These are phyloP conservation scores for Ustilago crameri DNA, from an alignment of 1,284 basidiomycete species.

Conservation along the genomic window DNA sequence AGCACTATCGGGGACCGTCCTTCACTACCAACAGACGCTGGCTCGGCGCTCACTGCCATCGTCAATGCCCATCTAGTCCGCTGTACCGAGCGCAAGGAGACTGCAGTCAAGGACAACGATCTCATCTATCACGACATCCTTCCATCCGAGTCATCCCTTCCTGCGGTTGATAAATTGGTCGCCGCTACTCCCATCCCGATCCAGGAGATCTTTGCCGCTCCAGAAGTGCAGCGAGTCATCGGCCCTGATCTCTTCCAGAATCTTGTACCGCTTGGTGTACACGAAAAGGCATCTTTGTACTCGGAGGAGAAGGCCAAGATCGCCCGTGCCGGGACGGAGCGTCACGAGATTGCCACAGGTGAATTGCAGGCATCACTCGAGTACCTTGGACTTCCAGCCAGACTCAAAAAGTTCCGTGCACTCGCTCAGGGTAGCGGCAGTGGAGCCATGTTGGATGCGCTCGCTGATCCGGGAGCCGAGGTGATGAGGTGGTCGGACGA, in stretches of 20 bases:
- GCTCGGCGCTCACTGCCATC: constrained; percentile 80
- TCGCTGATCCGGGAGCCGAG: constrained; percentile 76
- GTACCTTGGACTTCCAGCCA: constrained; percentile 81
- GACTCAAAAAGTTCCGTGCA: constrained; percentile 79
- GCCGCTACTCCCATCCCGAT: constrained; percentile 86
- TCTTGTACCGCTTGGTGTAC: constrained; percentile 91
- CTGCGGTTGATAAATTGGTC: constrained; percentile 80
- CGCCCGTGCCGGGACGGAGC: constrained; percentile 87
- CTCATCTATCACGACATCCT: constrained; percentile 97
- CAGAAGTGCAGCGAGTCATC: constrained; percentile 93
- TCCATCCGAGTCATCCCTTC: constrained; percentile 82
- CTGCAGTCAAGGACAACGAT: constrained; percentile 90
- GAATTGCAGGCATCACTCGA: constrained; percentile 85
- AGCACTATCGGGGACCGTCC: constrained; percentile 70
- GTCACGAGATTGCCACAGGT: constrained; percentile 82
- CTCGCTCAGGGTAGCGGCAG: constrained; percentile 75
- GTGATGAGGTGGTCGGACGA: constrained; percentile 80
- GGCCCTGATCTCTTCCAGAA: constrained; percentile 89
- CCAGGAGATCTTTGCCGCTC: constrained; percentile 89
- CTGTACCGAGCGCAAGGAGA: constrained; percentile 79
- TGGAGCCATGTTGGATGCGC: constrained; percentile 68
- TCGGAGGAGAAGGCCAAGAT: constrained; percentile 99
- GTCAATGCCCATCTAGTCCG: constrained; percentile 84
- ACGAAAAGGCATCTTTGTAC: constrained; percentile 94
- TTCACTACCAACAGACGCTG: constrained; percentile 88